phyloP scores from a whole-genome alignment of 2,329 filamentous ascomycete genomes.

The Xylariaceae sp. region DNA sequence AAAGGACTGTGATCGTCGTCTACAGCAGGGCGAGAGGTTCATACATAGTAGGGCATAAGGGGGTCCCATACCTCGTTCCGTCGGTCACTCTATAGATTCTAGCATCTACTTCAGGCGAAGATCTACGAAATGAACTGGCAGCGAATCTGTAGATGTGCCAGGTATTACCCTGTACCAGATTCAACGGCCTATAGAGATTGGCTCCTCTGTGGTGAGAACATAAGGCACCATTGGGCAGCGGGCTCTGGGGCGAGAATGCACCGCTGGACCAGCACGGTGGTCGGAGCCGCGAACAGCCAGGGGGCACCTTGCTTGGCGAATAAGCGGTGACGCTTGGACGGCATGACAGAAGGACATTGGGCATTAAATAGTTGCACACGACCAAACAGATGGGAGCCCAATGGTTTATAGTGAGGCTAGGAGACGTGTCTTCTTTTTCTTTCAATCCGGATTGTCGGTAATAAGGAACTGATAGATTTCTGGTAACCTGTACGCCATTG shows the following conservation, averaged over 20 bases:
- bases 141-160: constrained; percentile 21
- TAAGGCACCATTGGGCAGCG: constrained; percentile 17
- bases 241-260: constrained; percentile 9
- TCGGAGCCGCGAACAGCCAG: neutral
- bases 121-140: constrained; percentile 23
- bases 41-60: constrained; percentile 10
- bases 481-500: no score
- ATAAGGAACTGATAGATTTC: no score
- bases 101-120: constrained; percentile 18
- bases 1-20: no score
- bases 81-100: constrained; percentile 10
- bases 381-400: constrained; percentile 25
- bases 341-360: constrained; percentile 28
- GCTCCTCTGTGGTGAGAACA: constrained; percentile 8
- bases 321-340: constrained; percentile 28
- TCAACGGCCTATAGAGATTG: neutral
- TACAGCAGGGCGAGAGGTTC: no score
- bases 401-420: no score
- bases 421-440: no score
- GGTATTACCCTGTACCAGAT: constrained; percentile 17
- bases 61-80: constrained; percentile 9
- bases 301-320: constrained; percentile 24
- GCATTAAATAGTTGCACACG: constrained; percentile 24
- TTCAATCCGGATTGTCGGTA: no score
- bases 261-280: constrained; percentile 18